A percentile compares a stretch with the other conserved stretches of the same genome.
Conservation (phyloP, 345 rosid species). For the Lumnitzera littorea region DNA sequence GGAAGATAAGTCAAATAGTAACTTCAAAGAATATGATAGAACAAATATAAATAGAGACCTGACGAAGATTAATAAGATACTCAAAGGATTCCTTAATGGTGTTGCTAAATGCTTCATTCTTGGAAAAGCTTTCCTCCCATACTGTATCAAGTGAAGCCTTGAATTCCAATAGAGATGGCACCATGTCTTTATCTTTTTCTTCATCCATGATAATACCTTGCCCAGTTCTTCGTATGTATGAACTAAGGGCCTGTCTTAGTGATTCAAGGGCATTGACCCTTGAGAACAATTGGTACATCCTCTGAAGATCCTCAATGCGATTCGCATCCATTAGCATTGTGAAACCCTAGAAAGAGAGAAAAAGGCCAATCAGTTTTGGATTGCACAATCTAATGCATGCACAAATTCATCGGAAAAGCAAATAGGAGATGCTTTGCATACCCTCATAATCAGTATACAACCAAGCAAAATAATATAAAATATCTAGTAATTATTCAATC, state of each 20-base stretch:
- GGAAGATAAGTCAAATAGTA: too few species aligned
- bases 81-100: constrained; percentile 95
- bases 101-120: constrained; percentile 82
- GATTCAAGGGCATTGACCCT: constrained; percentile 86
- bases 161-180: constrained; percentile 70
- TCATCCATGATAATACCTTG: constrained; percentile 88
- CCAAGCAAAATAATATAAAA: too few species aligned
- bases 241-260: constrained; percentile 69
- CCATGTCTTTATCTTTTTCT: constrained; percentile 99
- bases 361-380: constrained; percentile 1
- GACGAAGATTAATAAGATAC: constrained; percentile 90
- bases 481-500: too few species aligned
- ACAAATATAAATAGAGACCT: constrained; percentile 40
- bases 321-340: constrained; percentile 86
- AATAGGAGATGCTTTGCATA: too few species aligned
- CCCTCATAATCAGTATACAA: too few species aligned
- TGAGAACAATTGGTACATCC: constrained; percentile 71
- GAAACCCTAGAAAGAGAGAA: constrained; percentile 58
- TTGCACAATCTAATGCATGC: background rate
- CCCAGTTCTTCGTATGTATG: constrained; percentile 79
- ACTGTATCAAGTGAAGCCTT: constrained; percentile 85
- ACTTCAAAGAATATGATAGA: too few species aligned
- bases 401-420: background rate
- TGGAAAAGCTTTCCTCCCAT: constrained; percentile 91
- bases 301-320: constrained; percentile 80